These are phyloP conservation scores for Wickerhamomyces mucosus DNA, from an alignment of 805 yeast genomes.

Conservation along the genomic window DNA sequence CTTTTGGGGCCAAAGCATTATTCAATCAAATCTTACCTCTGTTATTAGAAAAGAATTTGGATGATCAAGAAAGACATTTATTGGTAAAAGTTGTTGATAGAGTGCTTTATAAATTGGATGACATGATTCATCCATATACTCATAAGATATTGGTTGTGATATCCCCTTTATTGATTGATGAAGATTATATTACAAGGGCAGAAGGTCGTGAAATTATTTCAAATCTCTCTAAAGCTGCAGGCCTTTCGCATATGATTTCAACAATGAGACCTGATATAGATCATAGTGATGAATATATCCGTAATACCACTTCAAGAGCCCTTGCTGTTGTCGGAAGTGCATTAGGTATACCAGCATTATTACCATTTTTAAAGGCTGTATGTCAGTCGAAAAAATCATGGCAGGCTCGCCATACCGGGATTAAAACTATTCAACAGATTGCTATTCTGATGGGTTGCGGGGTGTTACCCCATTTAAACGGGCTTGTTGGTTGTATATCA, in stretches of 20 bases:
- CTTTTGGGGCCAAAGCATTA: slow-evolving; percentile 59
- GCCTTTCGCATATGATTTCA: slow-evolving; percentile 71
- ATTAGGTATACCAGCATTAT: slow-evolving; percentile 55
- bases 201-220: slow-evolving; percentile 78
- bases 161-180: slow-evolving; percentile 74
- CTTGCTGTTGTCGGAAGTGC: slow-evolving; percentile 80
- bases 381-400: slow-evolving; percentile 67
- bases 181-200: slow-evolving; percentile 59
- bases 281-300: slow-evolving; percentile 68
- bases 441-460: slow-evolving; percentile 62
- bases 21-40: slow-evolving; percentile 71
- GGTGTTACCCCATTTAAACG: slow-evolving; percentile 62
- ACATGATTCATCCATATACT: slow-evolving; percentile 59
- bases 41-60: slow-evolving; percentile 59
- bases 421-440: slow-evolving; percentile 65
- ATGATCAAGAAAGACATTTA: slow-evolving; percentile 76
- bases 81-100: slow-evolving; percentile 70
- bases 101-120: slow-evolving; percentile 56
- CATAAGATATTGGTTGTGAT: slow-evolving; percentile 64
- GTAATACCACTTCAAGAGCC: slow-evolving; percentile 68
- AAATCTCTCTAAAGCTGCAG: slow-evolving; percentile 70
- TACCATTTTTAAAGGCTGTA: slow-evolving; percentile 80
- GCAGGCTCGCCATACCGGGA: slow-evolving; percentile 81
- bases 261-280: slow-evolving; percentile 76
- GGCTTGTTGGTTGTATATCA: slow-evolving; percentile 50